Conservation (phyloP, 2,329 filamentous ascomycete genomes). For the Neurospora sp. region DNA sequence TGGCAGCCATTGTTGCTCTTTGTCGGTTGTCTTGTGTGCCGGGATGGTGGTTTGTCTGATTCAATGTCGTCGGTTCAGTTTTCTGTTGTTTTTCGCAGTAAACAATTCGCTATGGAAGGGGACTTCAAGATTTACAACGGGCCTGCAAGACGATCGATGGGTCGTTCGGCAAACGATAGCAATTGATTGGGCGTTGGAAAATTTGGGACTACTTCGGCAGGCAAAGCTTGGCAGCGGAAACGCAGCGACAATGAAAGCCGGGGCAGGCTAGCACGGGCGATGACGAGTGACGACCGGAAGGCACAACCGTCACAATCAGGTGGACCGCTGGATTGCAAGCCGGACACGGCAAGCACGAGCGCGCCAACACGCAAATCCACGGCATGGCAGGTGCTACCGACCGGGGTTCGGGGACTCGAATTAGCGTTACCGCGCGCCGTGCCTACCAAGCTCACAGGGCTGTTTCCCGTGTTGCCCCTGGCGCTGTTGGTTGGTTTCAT, state of each 20-base stretch:
- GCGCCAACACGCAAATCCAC: background rate
- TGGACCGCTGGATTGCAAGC: background rate
- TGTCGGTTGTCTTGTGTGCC: background rate
- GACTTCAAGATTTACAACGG: background rate
- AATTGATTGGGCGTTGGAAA: background rate
- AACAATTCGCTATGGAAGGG: background rate
- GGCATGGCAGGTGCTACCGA: background rate
- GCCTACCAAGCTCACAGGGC: background rate
- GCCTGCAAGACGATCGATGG: background rate
- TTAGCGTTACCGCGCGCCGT: background rate
- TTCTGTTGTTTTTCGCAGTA: background rate
- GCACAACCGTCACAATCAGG: background rate
- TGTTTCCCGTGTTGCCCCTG: background rate
- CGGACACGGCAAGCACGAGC: background rate
- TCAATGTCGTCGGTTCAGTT: background rate
- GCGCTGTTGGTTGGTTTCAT: background rate
- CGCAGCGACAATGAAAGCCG: background rate
- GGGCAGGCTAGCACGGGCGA: background rate
- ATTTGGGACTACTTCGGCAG: background rate
- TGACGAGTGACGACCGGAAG: background rate
- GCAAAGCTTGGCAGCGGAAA: background rate
- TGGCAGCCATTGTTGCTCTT: conserved; percentile 59
- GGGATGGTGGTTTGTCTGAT: background rate
- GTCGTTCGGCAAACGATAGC: background rate
- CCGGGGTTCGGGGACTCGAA: background rate